A percentile compares a stretch with the other conserved stretches of the same genome.
Conservation (phyloP, 78 protist species). For the Chrysochromulina parva region DNA sequence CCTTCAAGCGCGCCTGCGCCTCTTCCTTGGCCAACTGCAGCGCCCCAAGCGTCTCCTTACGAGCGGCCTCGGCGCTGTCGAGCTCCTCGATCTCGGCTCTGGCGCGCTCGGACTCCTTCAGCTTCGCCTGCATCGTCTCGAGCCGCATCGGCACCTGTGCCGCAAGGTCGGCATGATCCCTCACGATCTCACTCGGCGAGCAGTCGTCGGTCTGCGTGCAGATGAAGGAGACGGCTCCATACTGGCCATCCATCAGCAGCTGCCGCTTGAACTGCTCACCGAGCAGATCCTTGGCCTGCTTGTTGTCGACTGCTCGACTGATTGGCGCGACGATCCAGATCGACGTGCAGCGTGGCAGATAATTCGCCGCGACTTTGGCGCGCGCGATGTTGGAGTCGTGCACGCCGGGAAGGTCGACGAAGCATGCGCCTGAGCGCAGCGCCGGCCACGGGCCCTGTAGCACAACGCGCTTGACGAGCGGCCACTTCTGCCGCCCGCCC, state of each 20-base stretch:
- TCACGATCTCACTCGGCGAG: too few relatives aligned
- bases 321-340: not conserved
- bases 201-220: not conserved
- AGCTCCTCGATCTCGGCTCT: too few relatives aligned
- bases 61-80: too few relatives aligned
- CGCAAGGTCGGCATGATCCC: too few relatives aligned
- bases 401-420: not conserved
- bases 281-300: constrained; percentile 1
- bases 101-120: too few relatives aligned
- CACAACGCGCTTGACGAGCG: not conserved
- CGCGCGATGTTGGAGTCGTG: not conserved
- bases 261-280: constrained; percentile 7
- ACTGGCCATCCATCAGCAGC: constrained; percentile 33
- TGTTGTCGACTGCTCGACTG: not conserved
- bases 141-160: too few relatives aligned
- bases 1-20: too few relatives aligned
- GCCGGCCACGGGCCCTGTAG: not conserved
- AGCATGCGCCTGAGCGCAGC: not conserved
- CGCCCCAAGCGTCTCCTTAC: too few relatives aligned
- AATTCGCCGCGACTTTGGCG: not conserved
- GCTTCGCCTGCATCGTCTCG: too few relatives aligned
- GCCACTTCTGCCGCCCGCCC: not conserved
- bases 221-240: not conserved
- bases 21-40: too few relatives aligned
- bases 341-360: not conserved